phyloP scores from a whole-genome alignment of 164 flowering plant genomes.

The grape (Vitis vinifera) region ASM3070453v1 NC_081822.1:3893001-3893500 shows the following conservation, averaged over 20 bases:
- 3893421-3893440: not conserved
- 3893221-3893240: constrained; percentile 88
- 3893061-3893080: too few species aligned
- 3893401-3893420: not conserved
- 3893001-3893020: not conserved
- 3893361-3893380: not conserved
- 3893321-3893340: not conserved
- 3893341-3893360: not conserved
- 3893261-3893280: constrained; percentile 68
- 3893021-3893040: not conserved
- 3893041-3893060: not conserved
- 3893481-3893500: too few species aligned
- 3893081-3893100: too few species aligned
- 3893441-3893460: too few species aligned
- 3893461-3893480: too few species aligned
- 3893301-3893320: constrained; percentile 49
- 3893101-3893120: not conserved
- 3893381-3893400: not conserved
- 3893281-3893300: constrained; percentile 94
- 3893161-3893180: too few species aligned
- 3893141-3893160: too few species aligned
- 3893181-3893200: too few species aligned
- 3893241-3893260: constrained; percentile 94
- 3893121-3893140: too few species aligned
- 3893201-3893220: not conserved